phyloP scores from a whole-genome alignment of 2,329 filamentous ascomycete genomes.

The Trichoderma arundinaceum region DNA sequence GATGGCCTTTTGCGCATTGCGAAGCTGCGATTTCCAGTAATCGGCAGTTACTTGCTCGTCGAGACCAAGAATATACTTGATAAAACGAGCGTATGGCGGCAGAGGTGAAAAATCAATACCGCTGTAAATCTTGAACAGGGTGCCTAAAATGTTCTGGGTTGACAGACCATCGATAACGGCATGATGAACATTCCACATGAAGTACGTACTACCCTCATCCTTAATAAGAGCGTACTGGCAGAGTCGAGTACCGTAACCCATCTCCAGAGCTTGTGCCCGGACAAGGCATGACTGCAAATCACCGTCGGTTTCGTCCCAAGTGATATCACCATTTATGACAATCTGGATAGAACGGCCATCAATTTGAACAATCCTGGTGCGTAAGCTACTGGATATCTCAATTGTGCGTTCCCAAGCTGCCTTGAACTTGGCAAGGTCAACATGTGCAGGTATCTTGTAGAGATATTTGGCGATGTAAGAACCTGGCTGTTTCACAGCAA shows the following conservation, averaged over 20 bases:
- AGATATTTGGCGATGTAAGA: slow-evolving; percentile 45
- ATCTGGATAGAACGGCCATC: slow-evolving; percentile 30
- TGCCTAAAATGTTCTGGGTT: not conserved
- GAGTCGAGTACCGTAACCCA: slow-evolving; percentile 27
- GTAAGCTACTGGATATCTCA: slow-evolving; percentile 31
- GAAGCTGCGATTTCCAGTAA: slow-evolving; percentile 33
- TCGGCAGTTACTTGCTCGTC: slow-evolving; percentile 9
- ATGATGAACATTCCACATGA: slow-evolving; percentile 26
- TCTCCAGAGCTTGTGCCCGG: not conserved
- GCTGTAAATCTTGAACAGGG: not conserved
- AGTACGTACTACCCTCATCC: not conserved
- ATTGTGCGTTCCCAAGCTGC: slow-evolving; percentile 35
- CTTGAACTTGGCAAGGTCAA: slow-evolving; percentile 33
- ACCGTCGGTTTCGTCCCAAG: not conserved
- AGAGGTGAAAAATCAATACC: not conserved
- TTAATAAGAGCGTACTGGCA: slow-evolving; percentile 2
- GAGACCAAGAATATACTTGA: slow-evolving; percentile 15
- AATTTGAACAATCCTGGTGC: slow-evolving; percentile 35
- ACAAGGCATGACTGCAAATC: not conserved
- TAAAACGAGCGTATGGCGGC: slow-evolving; percentile 1
- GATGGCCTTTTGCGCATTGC: slow-evolving; percentile 10
- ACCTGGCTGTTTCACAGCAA: slow-evolving; percentile 41
- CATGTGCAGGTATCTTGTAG: slow-evolving; percentile 33
- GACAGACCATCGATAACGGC: slow-evolving; percentile 21
- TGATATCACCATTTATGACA: slow-evolving; percentile 30